phyloP scores from a whole-genome alignment of 2,329 filamentous ascomycete species.

The Aureobasidium vineae region DNA sequence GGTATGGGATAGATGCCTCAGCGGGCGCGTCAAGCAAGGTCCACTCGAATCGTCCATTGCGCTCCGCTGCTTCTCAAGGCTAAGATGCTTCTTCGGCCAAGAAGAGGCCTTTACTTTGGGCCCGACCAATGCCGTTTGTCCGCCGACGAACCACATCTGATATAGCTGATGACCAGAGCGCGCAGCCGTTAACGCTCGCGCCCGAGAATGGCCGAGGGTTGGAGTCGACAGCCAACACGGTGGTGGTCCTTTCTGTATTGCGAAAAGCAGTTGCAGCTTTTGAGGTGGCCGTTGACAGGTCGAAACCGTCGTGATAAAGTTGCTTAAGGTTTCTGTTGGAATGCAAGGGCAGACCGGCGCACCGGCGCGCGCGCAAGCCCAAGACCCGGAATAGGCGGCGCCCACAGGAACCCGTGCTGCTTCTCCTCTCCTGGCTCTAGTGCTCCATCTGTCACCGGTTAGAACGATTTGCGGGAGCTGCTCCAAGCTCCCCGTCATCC shows the following conservation, averaged over 20 bases:
- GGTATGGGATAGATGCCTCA: not conserved
- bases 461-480: slow-evolving; percentile 27
- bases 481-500: slow-evolving; percentile 27
- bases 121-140: slow-evolving; percentile 21
- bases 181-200: slow-evolving; percentile 21
- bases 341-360: slow-evolving; percentile 27
- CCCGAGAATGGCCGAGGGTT: slow-evolving; percentile 25
- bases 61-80: not conserved
- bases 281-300: slow-evolving; percentile 20
- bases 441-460: slow-evolving; percentile 27
- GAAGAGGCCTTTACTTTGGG: slow-evolving; percentile 13
- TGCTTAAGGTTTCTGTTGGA: slow-evolving; percentile 27
- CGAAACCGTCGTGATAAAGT: slow-evolving; percentile 26
- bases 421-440: slow-evolving; percentile 24
- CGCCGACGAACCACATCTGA: slow-evolving; percentile 19
- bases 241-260: slow-evolving; percentile 15
- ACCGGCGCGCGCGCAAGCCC: slow-evolving; percentile 25
- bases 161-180: slow-evolving; percentile 25
- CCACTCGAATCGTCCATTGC: slow-evolving; percentile 19
- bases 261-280: slow-evolving; percentile 5
- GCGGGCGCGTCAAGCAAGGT: slow-evolving; percentile 15
- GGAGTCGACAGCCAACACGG: slow-evolving; percentile 4
- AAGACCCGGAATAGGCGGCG: slow-evolving; percentile 26
- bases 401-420: slow-evolving; percentile 27
- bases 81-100: slow-evolving; percentile 20